These are phyloP conservation scores for button mushroom (Agaricus bisporus) DNA, from an alignment of 768 basidiomycete genomes.

Conservation along the genomic window DNA sequence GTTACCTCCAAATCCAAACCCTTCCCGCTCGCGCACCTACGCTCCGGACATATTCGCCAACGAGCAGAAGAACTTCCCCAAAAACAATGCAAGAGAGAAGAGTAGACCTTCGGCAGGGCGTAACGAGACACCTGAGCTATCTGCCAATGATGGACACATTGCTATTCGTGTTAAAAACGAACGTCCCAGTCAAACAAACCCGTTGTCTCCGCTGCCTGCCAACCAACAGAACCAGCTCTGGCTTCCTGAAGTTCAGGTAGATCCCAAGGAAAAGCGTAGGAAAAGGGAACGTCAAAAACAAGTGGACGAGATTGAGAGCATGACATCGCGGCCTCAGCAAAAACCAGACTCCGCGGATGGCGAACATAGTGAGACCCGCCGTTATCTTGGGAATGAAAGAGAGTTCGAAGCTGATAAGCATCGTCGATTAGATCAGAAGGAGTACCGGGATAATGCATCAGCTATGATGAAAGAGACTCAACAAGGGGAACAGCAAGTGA, in stretches of 20 bases:
- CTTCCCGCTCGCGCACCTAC: background rate
- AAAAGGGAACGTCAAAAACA: conserved; percentile 2
- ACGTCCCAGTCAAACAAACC: conserved; percentile 4
- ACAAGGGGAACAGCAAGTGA: conserved; percentile 5
- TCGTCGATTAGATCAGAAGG: conserved; percentile 3
- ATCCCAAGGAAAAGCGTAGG: conserved; percentile 2
- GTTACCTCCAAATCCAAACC: background rate
- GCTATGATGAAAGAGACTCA: background rate
- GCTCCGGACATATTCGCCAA: background rate
- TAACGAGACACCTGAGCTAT: background rate
- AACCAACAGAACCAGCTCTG: conserved; percentile 1
- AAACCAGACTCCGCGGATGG: background rate
- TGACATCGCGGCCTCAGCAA: background rate
- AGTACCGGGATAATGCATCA: background rate
- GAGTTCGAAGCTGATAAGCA: background rate
- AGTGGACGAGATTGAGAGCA: background rate
- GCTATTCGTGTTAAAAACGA: background rate
- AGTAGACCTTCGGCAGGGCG: background rate
- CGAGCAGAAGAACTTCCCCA: background rate
- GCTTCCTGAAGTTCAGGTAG: background rate
- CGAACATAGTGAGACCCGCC: background rate
- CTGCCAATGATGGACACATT: conserved; percentile 1
- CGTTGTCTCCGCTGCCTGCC: background rate
- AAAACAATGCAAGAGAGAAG: conserved; percentile 1
- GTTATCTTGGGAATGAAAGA: background rate